Evolutionary conservation across 306 rosid genomes (phyloP).

Genomic region (Inga leiocalycina): DNA sequence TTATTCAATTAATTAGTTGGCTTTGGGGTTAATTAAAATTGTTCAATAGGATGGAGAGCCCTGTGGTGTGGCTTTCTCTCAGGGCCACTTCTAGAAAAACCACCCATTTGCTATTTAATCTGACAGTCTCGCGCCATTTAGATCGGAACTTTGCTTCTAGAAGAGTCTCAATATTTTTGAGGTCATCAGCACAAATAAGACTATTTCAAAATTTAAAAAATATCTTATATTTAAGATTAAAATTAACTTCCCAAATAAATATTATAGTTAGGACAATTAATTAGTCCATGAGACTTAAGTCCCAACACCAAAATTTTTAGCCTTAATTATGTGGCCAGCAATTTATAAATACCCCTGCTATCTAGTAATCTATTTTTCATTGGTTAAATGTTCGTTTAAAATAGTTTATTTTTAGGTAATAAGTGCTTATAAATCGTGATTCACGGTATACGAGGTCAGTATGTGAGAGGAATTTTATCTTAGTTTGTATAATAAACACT

Average conservation of each 20-base stretch:
- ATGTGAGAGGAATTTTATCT: no score
- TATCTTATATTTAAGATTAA: no score
- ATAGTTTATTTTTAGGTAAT: no score
- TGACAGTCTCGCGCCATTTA: not conserved
- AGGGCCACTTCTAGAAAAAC: not conserved
- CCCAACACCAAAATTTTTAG: not conserved
- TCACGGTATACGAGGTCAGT: no score
- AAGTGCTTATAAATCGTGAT: no score
- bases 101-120: not conserved
- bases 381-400: not conserved
- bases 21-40: not conserved
- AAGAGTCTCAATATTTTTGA: not conserved
- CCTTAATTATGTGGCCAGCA: not conserved
- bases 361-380: not conserved
- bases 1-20: not conserved
- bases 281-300: not conserved
- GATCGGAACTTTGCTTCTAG: not conserved
- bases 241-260: no score
- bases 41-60: not conserved
- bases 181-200: not conserved
- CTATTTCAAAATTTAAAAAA: not conserved
- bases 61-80: not conserved
- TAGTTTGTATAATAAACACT: no score
- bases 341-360: not conserved
- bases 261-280: no score